Base-by-base conservation (phyloP, 768 basidiomycete species). In the Kwoniella europaea region DNA sequence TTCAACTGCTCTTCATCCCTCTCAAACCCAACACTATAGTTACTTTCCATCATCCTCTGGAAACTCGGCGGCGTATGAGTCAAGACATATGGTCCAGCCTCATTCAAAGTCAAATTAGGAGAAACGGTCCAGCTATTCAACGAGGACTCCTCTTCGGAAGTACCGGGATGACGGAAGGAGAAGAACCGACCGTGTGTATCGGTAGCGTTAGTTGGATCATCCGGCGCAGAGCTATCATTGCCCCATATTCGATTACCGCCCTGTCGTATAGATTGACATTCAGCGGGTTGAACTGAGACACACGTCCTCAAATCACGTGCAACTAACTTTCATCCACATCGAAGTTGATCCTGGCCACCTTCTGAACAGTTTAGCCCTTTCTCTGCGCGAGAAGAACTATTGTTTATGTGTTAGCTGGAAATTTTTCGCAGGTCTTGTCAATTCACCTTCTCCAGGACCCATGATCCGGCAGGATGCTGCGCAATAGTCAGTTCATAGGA, bases 341-440 rank as follows among this genome's bases (percentile, higher is more conserved):
- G 92, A 92, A 24, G 91, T 93, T 73, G 92, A 91, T 42, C 95
- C 95, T 7, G 93, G 93, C 96, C 96, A 99, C 79, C 91, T 92
- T 35, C 93, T 87, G 86, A 99, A 98, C 12, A 99, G 86, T 62
- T 88, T 89, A 69, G 92, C 92, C 0, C 96, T 88, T 82, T 99
- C 97, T 55, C 88, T 89, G 50, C 93, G 87, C 0, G 92, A 94
- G 82, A 99, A 98, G 86, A 97, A 95, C 44, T 90, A 88, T 76
- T 12, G 7, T 1, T 92, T 7, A 35, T 6, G 92, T 18, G 1
- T 93, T 24, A 73, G 69, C 35, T 42, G 91, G 10, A 41, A 29
- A n/a, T n/a, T 46, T 16, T 52, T 5, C 35, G 35, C 15, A 52
- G 29, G 29, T 53, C 27, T 9, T 29, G 56, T 1, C 3, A 20